Evolutionary conservation across 306 rosid species (phyloP).

Genomic region (Dalbergia cochinchinensis): DNA sequence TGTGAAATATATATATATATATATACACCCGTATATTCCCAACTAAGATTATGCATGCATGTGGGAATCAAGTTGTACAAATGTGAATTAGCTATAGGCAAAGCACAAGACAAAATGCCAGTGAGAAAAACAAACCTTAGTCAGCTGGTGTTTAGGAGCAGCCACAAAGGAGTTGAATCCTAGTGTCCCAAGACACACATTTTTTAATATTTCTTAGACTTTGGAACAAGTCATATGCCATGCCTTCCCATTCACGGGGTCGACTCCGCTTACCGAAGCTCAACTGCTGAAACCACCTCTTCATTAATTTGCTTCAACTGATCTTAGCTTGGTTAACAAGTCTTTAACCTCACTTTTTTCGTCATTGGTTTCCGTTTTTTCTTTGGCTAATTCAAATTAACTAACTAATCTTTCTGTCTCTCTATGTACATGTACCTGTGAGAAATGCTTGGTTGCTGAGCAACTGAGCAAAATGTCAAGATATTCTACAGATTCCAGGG

Average conservation of each 20-base stretch:
- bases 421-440: background rate
- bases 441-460: conserved; percentile 46
- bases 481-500: conserved; percentile 14
- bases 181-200: conserved; percentile 22
- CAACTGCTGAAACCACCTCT: conserved; percentile 38
- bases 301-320: conserved; percentile 12
- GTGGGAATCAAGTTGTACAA: conserved; percentile 47
- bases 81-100: conserved; percentile 41
- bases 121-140: conserved; percentile 47
- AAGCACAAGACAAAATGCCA: conserved; percentile 53
- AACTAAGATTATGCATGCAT: conserved; percentile 51
- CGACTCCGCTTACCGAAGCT: conserved; percentile 56
- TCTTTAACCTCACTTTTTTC: conserved; percentile 31
- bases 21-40: conserved; percentile 26
- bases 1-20: background rate
- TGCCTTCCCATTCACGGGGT: conserved; percentile 57
- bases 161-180: conserved; percentile 2
- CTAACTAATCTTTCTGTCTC: conserved; percentile 19
- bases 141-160: conserved; percentile 41
- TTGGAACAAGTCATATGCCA: conserved; percentile 39
- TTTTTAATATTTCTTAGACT: conserved; percentile 44
- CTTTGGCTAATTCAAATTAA: conserved; percentile 11
- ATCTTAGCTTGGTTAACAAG: conserved; percentile 34
- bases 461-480: conserved; percentile 46
- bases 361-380: conserved; percentile 48